Base-by-base conservation (phyloP, 2,329 filamentous ascomycete genomes). In the Myriosclerotinia curreyana region DNA sequence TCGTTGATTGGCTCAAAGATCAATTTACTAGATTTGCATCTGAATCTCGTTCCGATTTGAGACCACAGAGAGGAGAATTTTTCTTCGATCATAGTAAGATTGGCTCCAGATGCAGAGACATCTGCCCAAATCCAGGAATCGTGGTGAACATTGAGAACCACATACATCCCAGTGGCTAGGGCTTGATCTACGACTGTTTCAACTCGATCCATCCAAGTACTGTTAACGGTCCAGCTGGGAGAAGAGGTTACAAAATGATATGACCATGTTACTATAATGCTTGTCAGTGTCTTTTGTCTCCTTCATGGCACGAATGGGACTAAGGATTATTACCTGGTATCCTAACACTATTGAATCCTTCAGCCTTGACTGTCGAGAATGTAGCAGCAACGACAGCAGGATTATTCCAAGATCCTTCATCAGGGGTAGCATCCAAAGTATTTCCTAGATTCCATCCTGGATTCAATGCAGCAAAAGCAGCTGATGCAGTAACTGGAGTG, bases 371-470 rank as follows among this genome's bases (percentile, higher is more conserved):
- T 59, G 80, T 75, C 51, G 82, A 76, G 64, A 87, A 83, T 0
- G 82, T 84, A 1, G 72, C 71, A 2, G 75, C 75, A 7, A 79
- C 75, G 0, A 85, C 82, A 0, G 80, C 78, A 0, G 79, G 76
- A 64, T 86, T 86, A 67, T 83, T 83, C 84, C 83, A 87, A 2
- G 79, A 81, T 6, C 82, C 83, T 71, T 87, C 84, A 56, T 79
- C 76, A 6, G 83, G 79, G 9, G 79, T 74, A 1, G 83, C 82
- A 70, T 86, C 85, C 38, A 86, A 77, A 0, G 83, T 85, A 64
- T 86, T 86, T 12, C 84, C 84, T 11, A 86, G 69, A 67, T 86
- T 86, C 84, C 84, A 86, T 9, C 84, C 83, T 0, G 83, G 80
- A 56, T 81, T 81, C 49, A 85, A 75, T 11, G 76, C 78, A 6